Percentiles rank a stretch among this genome's conserved stretches.
Conservation (phyloP, 768 basidiomycete species). For the Phaeotremella fagi region DNA sequence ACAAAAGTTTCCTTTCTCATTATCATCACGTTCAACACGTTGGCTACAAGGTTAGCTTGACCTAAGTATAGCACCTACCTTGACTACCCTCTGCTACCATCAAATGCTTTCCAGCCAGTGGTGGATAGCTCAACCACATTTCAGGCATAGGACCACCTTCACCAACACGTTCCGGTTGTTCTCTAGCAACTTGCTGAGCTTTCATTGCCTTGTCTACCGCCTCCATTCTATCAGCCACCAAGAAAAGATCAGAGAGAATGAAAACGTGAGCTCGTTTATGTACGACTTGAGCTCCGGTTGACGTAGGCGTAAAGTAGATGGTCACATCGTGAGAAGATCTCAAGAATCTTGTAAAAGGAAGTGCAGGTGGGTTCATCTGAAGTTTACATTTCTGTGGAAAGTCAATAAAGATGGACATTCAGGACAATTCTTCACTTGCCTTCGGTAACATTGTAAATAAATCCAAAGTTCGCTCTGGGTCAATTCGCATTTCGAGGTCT, state of each 20-base stretch:
- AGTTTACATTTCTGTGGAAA: conserved; percentile 71
- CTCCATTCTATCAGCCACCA: conserved; percentile 80
- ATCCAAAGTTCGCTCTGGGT: conserved; percentile 74
- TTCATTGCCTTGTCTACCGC: conserved; percentile 56
- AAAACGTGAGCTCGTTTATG: conserved; percentile 76
- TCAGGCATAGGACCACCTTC: conserved; percentile 59
- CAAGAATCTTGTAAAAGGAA: conserved; percentile 73
- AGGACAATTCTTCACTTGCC: conserved; percentile 52
- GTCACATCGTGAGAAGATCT: conserved; percentile 66
- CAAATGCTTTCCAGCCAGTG: conserved; percentile 88
- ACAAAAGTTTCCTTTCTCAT: conserved; percentile 81
- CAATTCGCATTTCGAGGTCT: conserved; percentile 75
- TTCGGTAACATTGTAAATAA: conserved; percentile 93
- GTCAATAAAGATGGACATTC: background rate
- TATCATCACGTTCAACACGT: conserved; percentile 68
- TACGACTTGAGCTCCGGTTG: conserved; percentile 66
- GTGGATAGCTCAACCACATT: conserved; percentile 91
- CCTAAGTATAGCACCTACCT: conserved; percentile 18
- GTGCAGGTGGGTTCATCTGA: conserved; percentile 75
- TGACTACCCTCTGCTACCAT: conserved; percentile 60
- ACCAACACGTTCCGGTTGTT: conserved; percentile 51
- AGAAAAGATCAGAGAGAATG: conserved; percentile 85
- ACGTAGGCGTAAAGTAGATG: conserved; percentile 70
- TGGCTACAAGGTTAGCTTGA: conserved; percentile 53
- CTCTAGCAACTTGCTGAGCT: conserved; percentile 35